Percentiles rank a stretch among this genome's conserved stretches.
Conservation (phyloP, 805 yeast species). For the Scheffersomyces stipitis region DNA sequence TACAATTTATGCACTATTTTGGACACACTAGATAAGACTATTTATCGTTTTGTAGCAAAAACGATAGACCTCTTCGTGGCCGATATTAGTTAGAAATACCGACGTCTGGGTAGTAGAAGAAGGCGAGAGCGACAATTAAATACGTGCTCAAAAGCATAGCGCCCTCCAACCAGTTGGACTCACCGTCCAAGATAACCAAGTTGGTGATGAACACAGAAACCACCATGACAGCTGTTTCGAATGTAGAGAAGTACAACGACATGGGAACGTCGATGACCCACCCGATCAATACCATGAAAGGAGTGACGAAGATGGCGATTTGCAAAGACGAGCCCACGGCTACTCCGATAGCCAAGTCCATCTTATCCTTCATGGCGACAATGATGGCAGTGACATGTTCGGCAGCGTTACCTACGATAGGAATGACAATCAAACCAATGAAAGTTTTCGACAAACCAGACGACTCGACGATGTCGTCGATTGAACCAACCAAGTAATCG, state of each 20-base stretch:
- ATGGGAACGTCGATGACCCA: conserved; percentile 90
- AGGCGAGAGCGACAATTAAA: conserved; percentile 82
- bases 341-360: conserved; percentile 96
- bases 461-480: conserved; percentile 80
- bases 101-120: conserved; percentile 79
- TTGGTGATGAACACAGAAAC: conserved; percentile 87
- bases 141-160: conserved; percentile 88
- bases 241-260: conserved; percentile 87
- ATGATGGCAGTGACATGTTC: conserved; percentile 96
- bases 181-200: conserved; percentile 88
- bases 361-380: conserved; percentile 93
- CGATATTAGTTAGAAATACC: background rate
- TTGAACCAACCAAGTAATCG: conserved; percentile 89
- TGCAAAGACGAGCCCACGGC: conserved; percentile 96
- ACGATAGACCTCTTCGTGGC: too few relatives aligned
- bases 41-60: too few relatives aligned
- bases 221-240: conserved; percentile 90
- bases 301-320: conserved; percentile 92
- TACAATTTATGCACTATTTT: too few relatives aligned
- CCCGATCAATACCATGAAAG: conserved; percentile 92
- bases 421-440: conserved; percentile 89
- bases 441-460: conserved; percentile 92
- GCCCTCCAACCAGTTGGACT: conserved; percentile 96
- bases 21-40: too few relatives aligned
- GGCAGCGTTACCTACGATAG: conserved; percentile 98